Evolutionary conservation across 192 early-diverging fungal genomes (phyloP).

Genomic region (Chytriomyces confervae): DNA sequence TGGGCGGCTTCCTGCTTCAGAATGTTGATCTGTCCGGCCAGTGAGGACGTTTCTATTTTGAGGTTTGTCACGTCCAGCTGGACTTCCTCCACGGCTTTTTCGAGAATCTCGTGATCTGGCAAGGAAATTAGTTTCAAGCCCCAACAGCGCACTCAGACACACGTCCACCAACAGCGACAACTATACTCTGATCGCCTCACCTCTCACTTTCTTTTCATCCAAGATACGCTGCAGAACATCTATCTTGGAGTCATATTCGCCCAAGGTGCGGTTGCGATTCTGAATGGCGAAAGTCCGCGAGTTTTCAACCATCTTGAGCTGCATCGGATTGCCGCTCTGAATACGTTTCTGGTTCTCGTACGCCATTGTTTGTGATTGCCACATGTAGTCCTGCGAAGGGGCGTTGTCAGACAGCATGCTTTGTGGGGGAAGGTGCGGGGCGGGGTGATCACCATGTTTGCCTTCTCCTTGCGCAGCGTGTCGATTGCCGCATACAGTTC

Average conservation of each 20-base stretch:
- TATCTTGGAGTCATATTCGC: conserved; percentile 16
- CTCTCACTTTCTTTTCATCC: conserved; percentile 33
- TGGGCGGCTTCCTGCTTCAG: conserved; percentile 26
- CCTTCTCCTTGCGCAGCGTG: conserved; percentile 23
- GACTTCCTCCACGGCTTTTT: conserved; percentile 16
- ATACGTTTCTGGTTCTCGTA: conserved; percentile 12
- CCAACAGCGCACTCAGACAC: background rate
- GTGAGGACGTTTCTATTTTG: conserved; percentile 18
- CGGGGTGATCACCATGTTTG: background rate
- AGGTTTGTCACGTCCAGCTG: conserved; percentile 23
- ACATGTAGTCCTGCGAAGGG: background rate
- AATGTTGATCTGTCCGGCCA: conserved; percentile 28
- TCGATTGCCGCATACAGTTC: conserved; percentile 24
- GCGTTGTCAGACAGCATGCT: background rate
- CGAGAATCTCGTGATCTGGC: conserved; percentile 11
- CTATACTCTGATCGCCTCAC: background rate
- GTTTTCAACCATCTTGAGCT: conserved; percentile 33
- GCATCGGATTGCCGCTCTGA: conserved; percentile 21
- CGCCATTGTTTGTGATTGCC: conserved; percentile 11
- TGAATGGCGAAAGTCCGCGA: background rate
- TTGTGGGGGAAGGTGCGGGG: background rate
- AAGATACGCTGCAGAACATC: background rate
- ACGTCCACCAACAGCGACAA: background rate
- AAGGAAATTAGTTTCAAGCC: background rate
- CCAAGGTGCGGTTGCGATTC: background rate